phyloP scores from a whole-genome alignment of 1,284 basidiomycete species.

The Bondarzewia mesenterica region DNA sequence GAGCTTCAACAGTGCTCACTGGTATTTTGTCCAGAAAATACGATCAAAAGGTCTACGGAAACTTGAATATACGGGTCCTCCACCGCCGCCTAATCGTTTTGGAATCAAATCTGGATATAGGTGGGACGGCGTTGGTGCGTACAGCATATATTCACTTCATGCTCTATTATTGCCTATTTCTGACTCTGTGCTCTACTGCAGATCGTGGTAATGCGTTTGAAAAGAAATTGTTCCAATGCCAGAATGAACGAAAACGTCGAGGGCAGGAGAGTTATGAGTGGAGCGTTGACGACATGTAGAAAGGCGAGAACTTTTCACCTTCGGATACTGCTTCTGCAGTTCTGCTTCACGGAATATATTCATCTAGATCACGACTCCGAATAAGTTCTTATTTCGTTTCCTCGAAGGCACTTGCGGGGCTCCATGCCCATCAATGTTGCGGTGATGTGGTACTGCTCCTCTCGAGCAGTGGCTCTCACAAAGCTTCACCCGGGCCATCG shows the following conservation, averaged over 20 bases:
- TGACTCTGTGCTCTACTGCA: conserved; percentile 22
- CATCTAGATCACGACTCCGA: not conserved
- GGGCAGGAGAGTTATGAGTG: conserved; percentile 72
- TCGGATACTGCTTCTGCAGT: not conserved
- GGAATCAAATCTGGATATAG: conserved; percentile 91
- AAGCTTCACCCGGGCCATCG: too few relatives aligned
- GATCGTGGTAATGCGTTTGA: conserved; percentile 94
- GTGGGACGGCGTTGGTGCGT: conserved; percentile 93
- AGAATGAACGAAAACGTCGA: conserved; percentile 65
- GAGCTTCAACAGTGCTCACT: conserved; percentile 1
- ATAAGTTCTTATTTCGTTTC: too few relatives aligned
- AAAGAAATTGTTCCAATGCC: conserved; percentile 81
- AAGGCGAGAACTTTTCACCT: not conserved
- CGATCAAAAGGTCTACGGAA: conserved; percentile 63
- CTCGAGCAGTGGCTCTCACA: too few relatives aligned
- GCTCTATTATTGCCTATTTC: conserved; percentile 8
- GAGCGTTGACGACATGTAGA: conserved; percentile 88
- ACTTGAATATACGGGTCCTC: conserved; percentile 83
- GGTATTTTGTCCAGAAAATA: conserved; percentile 49
- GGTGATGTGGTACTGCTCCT: too few relatives aligned
- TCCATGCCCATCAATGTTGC: too few relatives aligned
- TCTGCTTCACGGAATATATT: not conserved
- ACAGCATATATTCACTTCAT: not conserved
- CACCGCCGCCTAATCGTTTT: conserved; percentile 91
- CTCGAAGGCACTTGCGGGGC: too few relatives aligned